A percentile compares a stretch with the other conserved stretches of the same genome.
phyloP scores from a whole-genome alignment of 371 early-diverging fungal species.

The Mortierella sp. region DNA sequence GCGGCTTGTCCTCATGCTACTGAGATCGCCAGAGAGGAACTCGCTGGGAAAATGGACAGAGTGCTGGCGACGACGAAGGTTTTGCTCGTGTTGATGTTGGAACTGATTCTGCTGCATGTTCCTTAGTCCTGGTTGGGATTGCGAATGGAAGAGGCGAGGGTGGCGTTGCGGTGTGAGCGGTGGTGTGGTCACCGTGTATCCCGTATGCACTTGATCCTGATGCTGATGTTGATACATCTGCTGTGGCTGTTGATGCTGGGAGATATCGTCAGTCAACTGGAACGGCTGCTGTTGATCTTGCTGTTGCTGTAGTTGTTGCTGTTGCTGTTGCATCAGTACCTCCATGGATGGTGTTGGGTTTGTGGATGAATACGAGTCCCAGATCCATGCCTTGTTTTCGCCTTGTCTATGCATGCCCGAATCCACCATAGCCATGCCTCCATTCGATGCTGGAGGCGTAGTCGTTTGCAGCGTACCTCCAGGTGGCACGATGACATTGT shows the following conservation, averaged over 20 bases:
- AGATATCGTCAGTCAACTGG: conserved; percentile 4
- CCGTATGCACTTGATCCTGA: conserved; percentile 14
- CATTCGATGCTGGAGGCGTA: background rate
- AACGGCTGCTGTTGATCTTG: conserved; percentile 21
- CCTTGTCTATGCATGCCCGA: conserved; percentile 6
- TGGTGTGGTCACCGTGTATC: conserved; percentile 27
- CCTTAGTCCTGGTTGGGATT: conserved; percentile 45
- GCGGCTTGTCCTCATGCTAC: conserved; percentile 22
- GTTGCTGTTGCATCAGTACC: conserved; percentile 29
- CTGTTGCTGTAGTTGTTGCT: conserved; percentile 19
- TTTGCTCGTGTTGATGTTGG: conserved; percentile 41
- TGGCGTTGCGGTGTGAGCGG: conserved; percentile 38
- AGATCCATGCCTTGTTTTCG: conserved; percentile 19
- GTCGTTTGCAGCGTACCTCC: conserved; percentile 4
- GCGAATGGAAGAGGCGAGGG: conserved; percentile 45
- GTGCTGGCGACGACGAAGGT: conserved; percentile 42
- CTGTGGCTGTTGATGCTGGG: conserved; percentile 9
- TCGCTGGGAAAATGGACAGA: conserved; percentile 49
- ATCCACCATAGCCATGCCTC: conserved; percentile 7
- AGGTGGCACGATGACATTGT: conserved; percentile 17
- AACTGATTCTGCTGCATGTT: conserved; percentile 38
- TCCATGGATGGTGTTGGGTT: conserved; percentile 31
- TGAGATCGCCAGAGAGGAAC: conserved; percentile 33
- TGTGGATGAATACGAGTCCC: conserved; percentile 27
- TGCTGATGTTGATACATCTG: conserved; percentile 23